A percentile compares a stretch with the other conserved stretches of the same genome.
Conservation (phyloP, 352 stramenopile genomes). For the Discostella stelligera region DNA sequence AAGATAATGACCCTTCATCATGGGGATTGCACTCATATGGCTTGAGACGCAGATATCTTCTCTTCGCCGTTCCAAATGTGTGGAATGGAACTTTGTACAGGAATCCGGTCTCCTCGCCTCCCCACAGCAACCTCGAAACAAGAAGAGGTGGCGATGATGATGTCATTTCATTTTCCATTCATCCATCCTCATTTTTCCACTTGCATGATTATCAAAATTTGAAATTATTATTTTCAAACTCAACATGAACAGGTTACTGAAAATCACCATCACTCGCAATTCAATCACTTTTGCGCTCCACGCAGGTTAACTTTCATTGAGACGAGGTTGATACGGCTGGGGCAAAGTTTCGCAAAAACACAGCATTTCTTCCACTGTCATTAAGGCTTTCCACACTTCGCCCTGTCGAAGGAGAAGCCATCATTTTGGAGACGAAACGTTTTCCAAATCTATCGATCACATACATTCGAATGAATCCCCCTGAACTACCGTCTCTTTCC, state of each 20-base stretch:
- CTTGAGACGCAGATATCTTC: conserved; percentile 27
- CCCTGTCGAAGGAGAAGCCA: neutral
- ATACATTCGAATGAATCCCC: conserved; percentile 65
- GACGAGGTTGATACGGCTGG: neutral
- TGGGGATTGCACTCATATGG: neutral
- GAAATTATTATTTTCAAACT: neutral
- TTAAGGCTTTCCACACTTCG: neutral
- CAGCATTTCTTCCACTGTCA: neutral
- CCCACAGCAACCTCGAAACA: conserved; percentile 31
- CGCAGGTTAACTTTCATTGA: no score
- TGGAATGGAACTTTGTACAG: conserved; percentile 43
- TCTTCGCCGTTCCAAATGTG: conserved; percentile 28
- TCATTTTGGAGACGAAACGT: conserved; percentile 35
- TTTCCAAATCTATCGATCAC: conserved; percentile 51
- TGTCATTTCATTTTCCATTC: neutral
- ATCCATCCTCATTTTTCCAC: neutral
- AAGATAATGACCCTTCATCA: conserved; percentile 8
- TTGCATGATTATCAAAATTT: neutral
- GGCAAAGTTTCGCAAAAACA: conserved; percentile 4
- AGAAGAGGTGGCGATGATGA: conserved; percentile 8
- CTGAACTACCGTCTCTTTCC: conserved; percentile 71
- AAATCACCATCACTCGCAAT: no score
- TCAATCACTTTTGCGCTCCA: no score
- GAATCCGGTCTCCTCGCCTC: neutral
- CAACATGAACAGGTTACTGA: no score